Evolutionary conservation across 2,329 filamentous ascomycete species (phyloP), one percentile per base, ranked within the genome.

Genomic region (Fusarium sp.): DNA sequence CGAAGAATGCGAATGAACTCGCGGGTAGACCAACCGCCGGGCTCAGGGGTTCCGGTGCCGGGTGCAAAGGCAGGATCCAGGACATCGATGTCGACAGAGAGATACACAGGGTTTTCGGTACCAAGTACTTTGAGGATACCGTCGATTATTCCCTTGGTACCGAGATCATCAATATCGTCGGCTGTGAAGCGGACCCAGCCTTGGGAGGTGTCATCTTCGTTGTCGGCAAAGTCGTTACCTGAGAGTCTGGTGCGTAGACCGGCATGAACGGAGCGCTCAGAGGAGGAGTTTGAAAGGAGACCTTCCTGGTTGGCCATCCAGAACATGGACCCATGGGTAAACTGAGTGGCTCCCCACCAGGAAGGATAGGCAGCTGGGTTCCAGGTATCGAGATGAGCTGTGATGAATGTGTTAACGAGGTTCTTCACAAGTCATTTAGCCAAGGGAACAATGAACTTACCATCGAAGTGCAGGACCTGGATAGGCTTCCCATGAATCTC

Each of bases 271-370:
- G 90, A 93, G 36, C 86, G 84, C 84, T 96, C 93, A 14, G 88
- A 89, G 1, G 89, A 92, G 20, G 80, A 73, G 81, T 96, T 95
- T 69, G 89, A 87, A 66, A 97, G 91, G 32, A 98, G 84, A 0
- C 93, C 94, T 81, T 97, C 95, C 36, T 91, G 90, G 55, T 91
- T 91, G 11, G 95, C 95, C 75, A 96, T 89, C 92, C 94, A 96
- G 87, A 97, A 97, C 91, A 97, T 96, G 75, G 90, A 94, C 9
- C 95, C 95, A 82, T 98, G 95, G 79, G 92, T 97, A 85, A 97
- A 96, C 75, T 92, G 80, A 12, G 82, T 82, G n/a, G 76, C 72
- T 44, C 81, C 81, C 95, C 95, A 98, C 63, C 91, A 90, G 22
- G 89, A 91, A 0, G 94, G 93, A 82, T 97, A 97, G 75, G 94